Evolutionary conservation across 495 filamentous ascomycete species (phyloP), one percentile per base, ranked within the genome.

Genomic region (Thozetella sp.): DNA sequence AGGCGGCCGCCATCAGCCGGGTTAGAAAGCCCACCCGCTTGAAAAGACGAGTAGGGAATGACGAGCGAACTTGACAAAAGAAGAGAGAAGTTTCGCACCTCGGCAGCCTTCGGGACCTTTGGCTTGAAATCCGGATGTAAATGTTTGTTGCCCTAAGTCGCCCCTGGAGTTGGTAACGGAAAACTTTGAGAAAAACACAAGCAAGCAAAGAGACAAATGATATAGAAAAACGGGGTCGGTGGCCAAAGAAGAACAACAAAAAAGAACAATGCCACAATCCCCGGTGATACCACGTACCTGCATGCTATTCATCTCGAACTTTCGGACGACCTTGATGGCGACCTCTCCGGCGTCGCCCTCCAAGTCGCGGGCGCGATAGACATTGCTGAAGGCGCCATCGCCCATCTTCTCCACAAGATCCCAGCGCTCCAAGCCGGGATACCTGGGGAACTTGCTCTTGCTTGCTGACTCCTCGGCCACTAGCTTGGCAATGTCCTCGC

Each of bases 351-450:
- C 82, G 54, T 88, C 77, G 22, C 88, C 87, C 20, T 80, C 66
- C 27, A 77, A 80, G 72, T 99, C 96, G 58, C 80, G 81, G 19
- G 96, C 95, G 2, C 91, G 87, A 72, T 97, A 99, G 56, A 99
- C 95, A 61, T 99, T 99, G 80, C 94, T 97, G 82, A 99, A 99
- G 46, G 95, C 95, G 54, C 95, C 95, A 66, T 99, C 95, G 55
- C 95, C 95, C 95, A 99, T 99, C 82, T 99, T 99, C 74, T 98
- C 93, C 40, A 96, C 4, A 45, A 99, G 73, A 55, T 89, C 86
- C 89, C 90, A 99, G 63, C 95, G 82, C 59, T 98, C 96, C 22
- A 99, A 76, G 34, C 93, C 93, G 3, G 95, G 94, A 67, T 99
- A 98, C 62, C 77, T 86, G 25, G 96, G 95, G 71, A 98, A 86